Conservation (phyloP, 2,329 filamentous ascomycete genomes). For the Esteya vermicola region DNA sequence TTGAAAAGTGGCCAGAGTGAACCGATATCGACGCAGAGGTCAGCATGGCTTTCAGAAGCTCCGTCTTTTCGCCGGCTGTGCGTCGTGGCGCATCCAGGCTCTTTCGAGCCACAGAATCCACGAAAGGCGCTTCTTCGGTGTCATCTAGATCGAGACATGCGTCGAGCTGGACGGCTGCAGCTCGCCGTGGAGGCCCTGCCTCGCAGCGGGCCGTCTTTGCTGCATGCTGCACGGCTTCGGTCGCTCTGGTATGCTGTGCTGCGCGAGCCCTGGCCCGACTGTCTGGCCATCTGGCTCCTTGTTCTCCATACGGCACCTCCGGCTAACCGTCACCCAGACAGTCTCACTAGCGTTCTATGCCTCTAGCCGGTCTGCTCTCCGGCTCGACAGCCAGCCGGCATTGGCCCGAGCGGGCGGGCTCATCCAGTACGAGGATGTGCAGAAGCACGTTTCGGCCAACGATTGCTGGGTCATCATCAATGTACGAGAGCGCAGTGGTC, state of each 20-base stretch:
- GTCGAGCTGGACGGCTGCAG: too few relatives aligned
- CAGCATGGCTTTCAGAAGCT: too few relatives aligned
- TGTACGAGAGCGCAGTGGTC: too few relatives aligned
- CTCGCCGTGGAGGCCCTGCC: too few relatives aligned
- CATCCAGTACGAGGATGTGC: slow-evolving; percentile 4
- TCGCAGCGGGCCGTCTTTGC: not conserved
- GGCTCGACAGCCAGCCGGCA: not conserved
- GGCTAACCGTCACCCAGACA: not conserved
- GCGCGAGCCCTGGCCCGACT: too few relatives aligned
- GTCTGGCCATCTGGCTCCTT: too few relatives aligned
- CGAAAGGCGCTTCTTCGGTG: not conserved
- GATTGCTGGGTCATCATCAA: slow-evolving; percentile 7
- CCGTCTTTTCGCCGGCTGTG: not conserved
- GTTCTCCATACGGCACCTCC: too few relatives aligned
- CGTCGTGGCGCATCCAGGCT: not conserved
- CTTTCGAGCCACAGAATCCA: too few relatives aligned
- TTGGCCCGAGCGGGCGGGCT: not conserved
- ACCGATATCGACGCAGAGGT: too few relatives aligned
- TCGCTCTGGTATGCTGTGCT: not conserved
- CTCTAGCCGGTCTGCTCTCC: not conserved
- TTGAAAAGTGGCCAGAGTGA: too few relatives aligned
- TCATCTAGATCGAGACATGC: too few relatives aligned
- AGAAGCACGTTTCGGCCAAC: slow-evolving; percentile 1
- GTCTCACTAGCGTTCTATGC: not conserved
- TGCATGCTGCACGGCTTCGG: not conserved